Conservation (phyloP, 2,329 filamentous ascomycete genomes). For the Karstenula rhodostoma region DNA sequence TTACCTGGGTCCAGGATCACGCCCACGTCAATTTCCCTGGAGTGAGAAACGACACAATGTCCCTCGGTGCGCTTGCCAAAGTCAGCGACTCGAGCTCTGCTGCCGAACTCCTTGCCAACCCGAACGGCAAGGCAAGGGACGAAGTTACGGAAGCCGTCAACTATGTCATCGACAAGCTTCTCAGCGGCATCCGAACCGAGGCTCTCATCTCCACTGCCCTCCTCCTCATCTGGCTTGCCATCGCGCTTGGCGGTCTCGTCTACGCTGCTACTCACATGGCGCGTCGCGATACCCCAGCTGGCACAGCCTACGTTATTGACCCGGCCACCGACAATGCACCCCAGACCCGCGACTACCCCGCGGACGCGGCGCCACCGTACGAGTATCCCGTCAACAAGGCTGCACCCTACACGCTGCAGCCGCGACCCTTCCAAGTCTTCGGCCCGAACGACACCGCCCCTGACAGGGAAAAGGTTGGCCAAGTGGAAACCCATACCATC, state of each 20-base stretch:
- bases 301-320: slow-evolving; percentile 50
- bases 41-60: slow-evolving; percentile 83
- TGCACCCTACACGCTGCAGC: slow-evolving; percentile 56
- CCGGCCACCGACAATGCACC: slow-evolving; percentile 31
- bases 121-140: slow-evolving; percentile 76
- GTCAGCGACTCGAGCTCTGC: slow-evolving; percentile 62
- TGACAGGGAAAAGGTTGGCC: slow-evolving; percentile 53
- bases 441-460: slow-evolving; percentile 42
- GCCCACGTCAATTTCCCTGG: slow-evolving; percentile 82
- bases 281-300: slow-evolving; percentile 70
- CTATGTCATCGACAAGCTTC: slow-evolving; percentile 72
- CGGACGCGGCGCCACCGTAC: slow-evolving; percentile 51
- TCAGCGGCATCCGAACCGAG: slow-evolving; percentile 75
- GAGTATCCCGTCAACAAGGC: slow-evolving; percentile 55
- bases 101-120: slow-evolving; percentile 78
- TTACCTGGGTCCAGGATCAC: slow-evolving; percentile 93
- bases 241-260: slow-evolving; percentile 76
- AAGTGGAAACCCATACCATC: slow-evolving; percentile 53
- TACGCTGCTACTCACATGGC: slow-evolving; percentile 70
- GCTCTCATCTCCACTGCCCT: slow-evolving; percentile 80
- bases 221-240: slow-evolving; percentile 77
- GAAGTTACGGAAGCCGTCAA: slow-evolving; percentile 80
- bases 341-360: slow-evolving; percentile 31
- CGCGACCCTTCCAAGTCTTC: slow-evolving; percentile 54
- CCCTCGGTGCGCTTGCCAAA: slow-evolving; percentile 72